Evolutionary conservation across 2,329 filamentous ascomycete species (phyloP).

Genomic region (Gnomoniopsis sp.): DNA sequence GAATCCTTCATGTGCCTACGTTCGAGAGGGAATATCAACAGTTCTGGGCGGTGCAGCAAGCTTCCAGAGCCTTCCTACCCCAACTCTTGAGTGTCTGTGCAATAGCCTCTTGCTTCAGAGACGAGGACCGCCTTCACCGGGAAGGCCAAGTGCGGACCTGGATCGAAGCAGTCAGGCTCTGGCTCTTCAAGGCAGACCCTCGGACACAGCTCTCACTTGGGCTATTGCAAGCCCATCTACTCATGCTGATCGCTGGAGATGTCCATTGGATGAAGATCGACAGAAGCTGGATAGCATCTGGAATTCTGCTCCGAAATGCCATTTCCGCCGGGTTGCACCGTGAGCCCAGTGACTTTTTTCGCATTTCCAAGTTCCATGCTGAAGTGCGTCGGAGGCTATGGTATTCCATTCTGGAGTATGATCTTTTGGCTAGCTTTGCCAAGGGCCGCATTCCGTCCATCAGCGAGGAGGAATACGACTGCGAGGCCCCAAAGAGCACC

Average conservation of each 20-base stretch:
- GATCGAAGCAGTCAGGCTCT: conserved; percentile 12
- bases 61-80: conserved; percentile 6
- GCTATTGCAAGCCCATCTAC: conserved; percentile 9
- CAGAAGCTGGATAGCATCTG: conserved; percentile 13
- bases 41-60: conserved; percentile 18
- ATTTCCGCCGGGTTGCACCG: conserved; percentile 13
- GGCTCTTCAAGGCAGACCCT: conserved; percentile 14
- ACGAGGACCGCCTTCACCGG: not conserved
- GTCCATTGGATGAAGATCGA: conserved; percentile 16
- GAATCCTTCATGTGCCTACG: conserved; percentile 21
- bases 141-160: conserved; percentile 3
- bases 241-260: conserved; percentile 13
- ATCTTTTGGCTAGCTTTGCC: conserved; percentile 24
- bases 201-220: conserved; percentile 12
- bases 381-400: conserved; percentile 26
- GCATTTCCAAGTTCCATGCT: conserved; percentile 18
- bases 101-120: conserved; percentile 2
- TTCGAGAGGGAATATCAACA: conserved; percentile 20
- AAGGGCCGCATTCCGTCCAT: conserved; percentile 20
- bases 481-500: not conserved
- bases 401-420: conserved; percentile 23
- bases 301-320: conserved; percentile 8
- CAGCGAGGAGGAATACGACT: conserved; percentile 20
- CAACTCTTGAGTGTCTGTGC: conserved; percentile 13
- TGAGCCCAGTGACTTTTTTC: conserved; percentile 9